Conservation (phyloP, 2,329 filamentous ascomycete genomes). For the Fusarium verticillioides region DNA sequence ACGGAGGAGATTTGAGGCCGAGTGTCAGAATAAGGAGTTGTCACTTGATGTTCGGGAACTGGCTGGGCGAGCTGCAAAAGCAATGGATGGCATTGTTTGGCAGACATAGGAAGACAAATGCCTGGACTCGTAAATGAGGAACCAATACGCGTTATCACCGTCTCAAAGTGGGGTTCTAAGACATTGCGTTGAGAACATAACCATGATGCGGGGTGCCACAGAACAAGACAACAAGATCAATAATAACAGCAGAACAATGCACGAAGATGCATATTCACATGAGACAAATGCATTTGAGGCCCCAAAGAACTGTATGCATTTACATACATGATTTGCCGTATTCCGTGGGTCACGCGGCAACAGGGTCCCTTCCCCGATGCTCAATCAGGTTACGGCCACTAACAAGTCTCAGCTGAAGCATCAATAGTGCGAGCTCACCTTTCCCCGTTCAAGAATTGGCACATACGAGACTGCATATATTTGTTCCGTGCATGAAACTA, state of each 20-base stretch:
- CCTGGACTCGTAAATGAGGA: rapidly evolving
- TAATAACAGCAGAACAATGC: rapidly evolving
- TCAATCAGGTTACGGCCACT: not conserved
- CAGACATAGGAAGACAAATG: rapidly evolving
- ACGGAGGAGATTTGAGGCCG: not conserved
- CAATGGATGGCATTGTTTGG: not conserved
- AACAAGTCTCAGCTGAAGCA: not conserved
- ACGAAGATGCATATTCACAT: not conserved
- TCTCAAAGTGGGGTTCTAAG: not conserved
- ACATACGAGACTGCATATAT: not conserved
- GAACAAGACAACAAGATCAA: too few relatives aligned
- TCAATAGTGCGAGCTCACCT: not conserved
- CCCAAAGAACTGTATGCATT: not conserved
- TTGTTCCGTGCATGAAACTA: not conserved
- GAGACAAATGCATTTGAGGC: rapidly evolving
- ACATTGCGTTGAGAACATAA: not conserved
- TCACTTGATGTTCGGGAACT: not conserved
- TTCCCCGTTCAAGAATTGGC: not conserved
- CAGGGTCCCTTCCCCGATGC: not conserved
- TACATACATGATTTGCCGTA: not conserved
- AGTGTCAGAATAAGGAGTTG: not conserved
- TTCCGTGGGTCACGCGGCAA: not conserved
- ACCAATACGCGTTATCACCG: rapidly evolving
- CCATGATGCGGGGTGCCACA: not conserved
- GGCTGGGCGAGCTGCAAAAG: not conserved